phyloP scores from a whole-genome alignment of 108 stramenopile species.

The Cyclotella cryptica region DNA sequence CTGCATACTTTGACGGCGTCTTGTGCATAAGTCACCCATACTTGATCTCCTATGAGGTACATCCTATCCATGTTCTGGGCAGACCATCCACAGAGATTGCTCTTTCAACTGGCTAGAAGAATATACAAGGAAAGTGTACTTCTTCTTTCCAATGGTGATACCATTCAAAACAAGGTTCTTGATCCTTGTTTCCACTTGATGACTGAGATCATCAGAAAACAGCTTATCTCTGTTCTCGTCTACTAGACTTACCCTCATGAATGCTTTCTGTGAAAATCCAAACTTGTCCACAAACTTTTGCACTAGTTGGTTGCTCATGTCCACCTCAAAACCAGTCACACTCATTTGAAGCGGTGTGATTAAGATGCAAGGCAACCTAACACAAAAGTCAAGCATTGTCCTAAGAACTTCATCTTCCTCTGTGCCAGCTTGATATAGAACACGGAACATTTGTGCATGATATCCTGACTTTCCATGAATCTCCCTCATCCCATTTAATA shows the following conservation, averaged over 20 bases:
- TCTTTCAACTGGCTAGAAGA: constrained; percentile 45
- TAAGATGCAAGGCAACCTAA: constrained; percentile 24
- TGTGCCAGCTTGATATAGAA: constrained; percentile 10
- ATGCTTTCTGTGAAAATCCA: constrained; percentile 12
- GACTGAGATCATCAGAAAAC: constrained; percentile 20
- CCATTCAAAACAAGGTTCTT: constrained; percentile 26
- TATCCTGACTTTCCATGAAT: constrained; percentile 26
- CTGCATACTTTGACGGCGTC: constrained; percentile 35
- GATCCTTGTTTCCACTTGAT: constrained; percentile 15
- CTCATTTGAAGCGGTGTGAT: constrained; percentile 16
- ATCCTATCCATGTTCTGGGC: constrained; percentile 16
- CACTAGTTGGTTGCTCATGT: constrained; percentile 37
- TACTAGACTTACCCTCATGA: constrained; percentile 26
- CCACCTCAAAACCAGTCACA: constrained; percentile 18
- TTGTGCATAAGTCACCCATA: constrained; percentile 41
- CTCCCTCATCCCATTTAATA: constrained; percentile 21
- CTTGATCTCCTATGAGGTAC: constrained; percentile 17
- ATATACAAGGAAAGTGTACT: constrained; percentile 35
- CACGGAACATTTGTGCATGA: constrained; percentile 23
- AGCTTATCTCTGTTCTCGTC: constrained; percentile 31
- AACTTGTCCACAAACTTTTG: constrained; percentile 18
- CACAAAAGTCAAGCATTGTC: constrained; percentile 25
- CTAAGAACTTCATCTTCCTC: constrained; percentile 6
- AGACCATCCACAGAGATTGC: constrained; percentile 38
- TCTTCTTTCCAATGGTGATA: constrained; percentile 17